phyloP scores from a whole-genome alignment of 768 basidiomycete species.

The Termitomyces sp. region DNA sequence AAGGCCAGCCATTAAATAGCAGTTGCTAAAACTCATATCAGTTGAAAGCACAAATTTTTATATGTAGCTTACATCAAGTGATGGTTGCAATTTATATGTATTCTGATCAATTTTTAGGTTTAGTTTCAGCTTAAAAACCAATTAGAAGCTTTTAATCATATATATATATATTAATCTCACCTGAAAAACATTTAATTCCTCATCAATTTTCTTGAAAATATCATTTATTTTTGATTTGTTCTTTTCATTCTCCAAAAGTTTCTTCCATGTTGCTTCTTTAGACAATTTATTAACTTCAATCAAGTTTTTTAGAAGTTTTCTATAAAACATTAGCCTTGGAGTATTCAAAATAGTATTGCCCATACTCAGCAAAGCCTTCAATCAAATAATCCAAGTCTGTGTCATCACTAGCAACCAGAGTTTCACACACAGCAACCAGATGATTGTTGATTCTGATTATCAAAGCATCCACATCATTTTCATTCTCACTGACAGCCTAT shows the following conservation, averaged over 20 bases:
- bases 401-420: background rate
- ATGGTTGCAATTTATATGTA: conserved; percentile 10
- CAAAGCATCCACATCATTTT: background rate
- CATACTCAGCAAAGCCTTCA: background rate
- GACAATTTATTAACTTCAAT: too few relatives aligned
- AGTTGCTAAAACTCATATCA: background rate
- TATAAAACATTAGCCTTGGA: too few relatives aligned
- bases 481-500: background rate
- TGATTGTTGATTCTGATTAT: background rate
- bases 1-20: background rate
- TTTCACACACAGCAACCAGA: background rate
- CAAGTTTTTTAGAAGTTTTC: too few relatives aligned
- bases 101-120: background rate
- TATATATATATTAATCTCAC: background rate
- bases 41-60: conserved; percentile 14
- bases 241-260: conserved; percentile 10
- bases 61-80: conserved; percentile 10
- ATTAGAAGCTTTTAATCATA: too few relatives aligned
- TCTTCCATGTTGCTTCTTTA: too few relatives aligned
- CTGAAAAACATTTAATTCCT: conserved; percentile 13
- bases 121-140: background rate
- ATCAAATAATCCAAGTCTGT: background rate
- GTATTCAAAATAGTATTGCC: background rate
- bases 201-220: conserved; percentile 6
- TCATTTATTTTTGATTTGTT: conserved; percentile 4